A percentile compares a stretch with the other conserved stretches of the same genome.
phyloP scores from a whole-genome alignment of 2,329 filamentous ascomycete species.

The Penicillium sp. region DNA sequence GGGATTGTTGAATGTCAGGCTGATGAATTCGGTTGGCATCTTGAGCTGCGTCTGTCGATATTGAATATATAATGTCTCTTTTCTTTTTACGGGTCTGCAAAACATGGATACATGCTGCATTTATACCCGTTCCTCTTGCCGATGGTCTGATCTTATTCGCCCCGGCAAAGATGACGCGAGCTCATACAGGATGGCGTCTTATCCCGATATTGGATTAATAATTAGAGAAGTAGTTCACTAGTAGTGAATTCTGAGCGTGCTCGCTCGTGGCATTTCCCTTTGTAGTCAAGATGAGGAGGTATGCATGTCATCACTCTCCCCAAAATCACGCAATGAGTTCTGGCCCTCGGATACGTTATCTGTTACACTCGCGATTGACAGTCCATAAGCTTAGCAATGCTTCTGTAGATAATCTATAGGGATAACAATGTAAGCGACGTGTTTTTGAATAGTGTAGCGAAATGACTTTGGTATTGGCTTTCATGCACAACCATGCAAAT shows the following conservation, averaged over 20 bases:
- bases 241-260: too few species aligned
- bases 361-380: too few species aligned
- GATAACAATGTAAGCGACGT: too few species aligned
- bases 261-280: background rate
- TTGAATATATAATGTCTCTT: background rate
- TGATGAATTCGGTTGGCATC: slow-evolving; percentile 56
- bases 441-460: too few species aligned
- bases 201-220: slow-evolving; percentile 2
- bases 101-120: background rate
- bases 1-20: slow-evolving; percentile 55
- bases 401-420: too few species aligned
- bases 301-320: background rate
- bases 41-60: background rate
- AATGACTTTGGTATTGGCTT: too few species aligned
- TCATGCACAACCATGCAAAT: too few species aligned
- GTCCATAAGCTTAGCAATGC: too few species aligned
- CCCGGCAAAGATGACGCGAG: slow-evolving; percentile 4
- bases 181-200: slow-evolving; percentile 8
- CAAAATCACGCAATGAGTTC: background rate
- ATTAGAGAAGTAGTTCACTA: too few species aligned
- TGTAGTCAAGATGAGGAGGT: background rate
- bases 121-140: background rate
- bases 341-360: too few species aligned
- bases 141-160: background rate
- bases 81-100: background rate